Percentiles rank a stretch among this genome's conserved stretches.
Conservation (phyloP, 2,329 filamentous ascomycete species). For the Sarocladium oryzae region DNA sequence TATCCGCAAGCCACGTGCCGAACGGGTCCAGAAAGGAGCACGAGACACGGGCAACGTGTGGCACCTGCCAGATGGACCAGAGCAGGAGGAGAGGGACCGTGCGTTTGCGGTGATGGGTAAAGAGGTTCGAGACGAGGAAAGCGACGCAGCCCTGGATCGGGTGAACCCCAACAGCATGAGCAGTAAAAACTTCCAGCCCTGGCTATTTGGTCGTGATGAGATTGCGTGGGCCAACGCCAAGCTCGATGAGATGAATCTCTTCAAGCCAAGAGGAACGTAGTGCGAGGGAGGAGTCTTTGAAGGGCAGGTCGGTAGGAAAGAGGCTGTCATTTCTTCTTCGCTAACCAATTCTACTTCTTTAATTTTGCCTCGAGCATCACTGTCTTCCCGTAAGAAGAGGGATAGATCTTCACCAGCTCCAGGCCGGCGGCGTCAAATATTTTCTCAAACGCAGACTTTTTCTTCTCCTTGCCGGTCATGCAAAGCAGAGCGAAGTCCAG, state of each 20-base stretch:
- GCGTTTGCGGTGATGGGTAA: constrained; percentile 4
- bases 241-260: no score
- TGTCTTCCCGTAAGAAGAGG: constrained; percentile 22
- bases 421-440: constrained; percentile 25
- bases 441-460: constrained; percentile 20
- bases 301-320: no score
- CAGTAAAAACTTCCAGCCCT: constrained; percentile 10
- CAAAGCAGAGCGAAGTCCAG: constrained; percentile 23
- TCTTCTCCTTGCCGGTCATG: constrained; percentile 27
- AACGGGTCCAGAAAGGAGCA: constrained; percentile 8
- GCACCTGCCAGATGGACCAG: constrained; percentile 11
- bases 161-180: constrained; percentile 10
- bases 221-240: no score
- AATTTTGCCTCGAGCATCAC: constrained; percentile 25
- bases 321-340: no score
- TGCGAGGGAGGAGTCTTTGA: no score
- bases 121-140: background rate
- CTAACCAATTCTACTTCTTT: constrained; percentile 13
- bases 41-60: constrained; percentile 8
- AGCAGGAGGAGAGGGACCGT: constrained; percentile 7
- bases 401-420: constrained; percentile 26
- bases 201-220: constrained; percentile 11
- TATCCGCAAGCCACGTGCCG: constrained; percentile 10
- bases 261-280: no score
- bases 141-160: background rate